Evolutionary conservation across 2,329 filamentous ascomycete genomes (phyloP).

Genomic region (Dryadomyces quercivorus): DNA sequence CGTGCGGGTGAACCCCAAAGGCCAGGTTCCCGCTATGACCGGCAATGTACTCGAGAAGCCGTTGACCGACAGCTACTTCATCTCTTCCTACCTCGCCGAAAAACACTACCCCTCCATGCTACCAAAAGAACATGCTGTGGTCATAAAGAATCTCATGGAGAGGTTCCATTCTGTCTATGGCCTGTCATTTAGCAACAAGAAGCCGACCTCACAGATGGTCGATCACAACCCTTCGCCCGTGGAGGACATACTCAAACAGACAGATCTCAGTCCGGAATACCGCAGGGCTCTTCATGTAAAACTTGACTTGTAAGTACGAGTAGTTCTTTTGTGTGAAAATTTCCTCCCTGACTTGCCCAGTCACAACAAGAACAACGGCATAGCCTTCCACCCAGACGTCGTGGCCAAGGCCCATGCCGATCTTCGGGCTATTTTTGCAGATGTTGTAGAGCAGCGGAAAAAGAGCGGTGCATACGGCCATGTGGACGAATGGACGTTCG

Average conservation of each 20-base stretch:
- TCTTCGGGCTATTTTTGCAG: neutral
- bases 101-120: neutral
- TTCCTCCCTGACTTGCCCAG: neutral
- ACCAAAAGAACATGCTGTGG: neutral
- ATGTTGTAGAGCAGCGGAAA: neutral
- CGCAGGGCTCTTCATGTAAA: neutral
- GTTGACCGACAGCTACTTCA: neutral
- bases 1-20: constrained; percentile 6
- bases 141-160: neutral
- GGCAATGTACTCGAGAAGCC: neutral
- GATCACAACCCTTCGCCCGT: neutral
- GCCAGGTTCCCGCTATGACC: constrained; percentile 1
- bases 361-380: neutral
- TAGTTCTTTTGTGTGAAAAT: too few species aligned
- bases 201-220: neutral
- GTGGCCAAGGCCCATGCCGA: neutral
- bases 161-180: neutral
- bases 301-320: neutral
- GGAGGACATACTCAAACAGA: neutral
- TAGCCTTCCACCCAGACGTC: neutral
- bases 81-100: neutral
- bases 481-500: neutral
- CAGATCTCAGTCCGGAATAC: neutral
- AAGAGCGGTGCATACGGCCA: neutral
- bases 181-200: neutral